phyloP scores from a whole-genome alignment of 2,329 filamentous ascomycete species.

The Diaporthe humulicola region DNA sequence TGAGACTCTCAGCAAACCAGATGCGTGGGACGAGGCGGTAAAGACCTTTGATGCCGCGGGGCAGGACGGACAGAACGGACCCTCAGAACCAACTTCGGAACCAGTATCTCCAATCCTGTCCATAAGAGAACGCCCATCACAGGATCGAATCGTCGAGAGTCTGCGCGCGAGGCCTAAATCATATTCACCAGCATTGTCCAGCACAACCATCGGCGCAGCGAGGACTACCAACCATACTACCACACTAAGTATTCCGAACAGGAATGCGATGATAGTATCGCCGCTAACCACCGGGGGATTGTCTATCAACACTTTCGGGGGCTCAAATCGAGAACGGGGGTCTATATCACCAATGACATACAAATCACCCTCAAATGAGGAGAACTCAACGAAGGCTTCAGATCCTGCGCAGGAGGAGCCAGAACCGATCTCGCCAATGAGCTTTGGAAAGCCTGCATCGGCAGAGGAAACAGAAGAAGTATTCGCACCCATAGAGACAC shows the following conservation, averaged over 20 bases:
- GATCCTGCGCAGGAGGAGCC: neutral
- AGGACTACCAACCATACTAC: constrained; percentile 6
- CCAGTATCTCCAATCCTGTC: constrained; percentile 25
- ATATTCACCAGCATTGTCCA: constrained; percentile 25
- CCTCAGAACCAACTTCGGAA: constrained; percentile 1
- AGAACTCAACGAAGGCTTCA: neutral
- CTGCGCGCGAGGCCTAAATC: constrained; percentile 13
- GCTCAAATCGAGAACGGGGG: neutral
- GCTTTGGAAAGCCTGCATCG: neutral
- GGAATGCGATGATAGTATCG: neutral
- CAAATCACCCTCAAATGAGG: neutral
- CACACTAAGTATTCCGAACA: neutral
- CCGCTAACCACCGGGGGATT: neutral
- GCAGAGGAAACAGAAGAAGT: neutral
- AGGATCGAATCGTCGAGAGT: neutral
- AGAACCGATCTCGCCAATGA: constrained; percentile 26
- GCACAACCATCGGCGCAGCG: constrained; percentile 1
- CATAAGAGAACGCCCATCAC: constrained; percentile 1
- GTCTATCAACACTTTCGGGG: constrained; percentile 9
- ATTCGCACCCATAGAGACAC: neutral
- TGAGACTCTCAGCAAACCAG: constrained; percentile 20
- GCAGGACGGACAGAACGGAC: neutral
- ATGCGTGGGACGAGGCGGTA: constrained; percentile 37
- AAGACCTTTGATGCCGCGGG: constrained; percentile 27
- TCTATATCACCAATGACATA: constrained; percentile 28